Evolutionary conservation across 2,329 filamentous ascomycete species (phyloP), one percentile per base, ranked within the genome.

Genomic region (Neoarthrinium moseri): DNA sequence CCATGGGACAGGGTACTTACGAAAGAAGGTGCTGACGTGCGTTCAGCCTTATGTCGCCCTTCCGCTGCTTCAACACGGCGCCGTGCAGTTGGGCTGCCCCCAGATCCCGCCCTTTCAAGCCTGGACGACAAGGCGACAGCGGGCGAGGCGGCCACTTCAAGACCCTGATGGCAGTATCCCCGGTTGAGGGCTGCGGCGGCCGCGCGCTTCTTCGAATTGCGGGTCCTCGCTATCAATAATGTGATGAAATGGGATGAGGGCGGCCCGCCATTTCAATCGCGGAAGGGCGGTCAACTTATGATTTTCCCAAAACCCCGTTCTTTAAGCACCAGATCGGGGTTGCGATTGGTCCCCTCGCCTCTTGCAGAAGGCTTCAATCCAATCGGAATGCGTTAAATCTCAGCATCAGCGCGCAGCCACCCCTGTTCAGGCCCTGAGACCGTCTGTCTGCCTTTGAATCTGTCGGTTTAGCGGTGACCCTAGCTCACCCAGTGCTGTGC

Each of bases 281-380:
- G 39, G 39, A 43, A 21, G n/a, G 33, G 39, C 39, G 39, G 39
- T 43, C 39, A 43, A 21, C 39, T 15, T 33, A 43, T 43, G 39
- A 43, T 23, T 2, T 17, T 34, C 15, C 4, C n/a, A 15, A 34
- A 32, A 21, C 26, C 7, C 18, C 27, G n/a, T 18, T 37, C 35
- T 15, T 15, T 12, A 15, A 34, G 32, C 32, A 34, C 7, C 7
- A 8, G 7, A 11, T 20, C 7, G 10, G 10, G 22, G 11, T 12
- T 33, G 17, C 33, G 15, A 43, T 43, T 43, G 27, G 39, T 15
- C 29, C n/a, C 22, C 39, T 43, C 27, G 26, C 10, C 11, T 13
- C 6, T 22, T 21, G 39, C 18, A 20, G 17, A 5, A 6, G 15
- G n/a, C 10, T 10, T 15, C 3, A 4, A 15, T 13, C 39, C 39